Evolutionary conservation across 176 grass and related monocot species (phyloP).

Genomic region (Oryza meyeriana): DNA sequence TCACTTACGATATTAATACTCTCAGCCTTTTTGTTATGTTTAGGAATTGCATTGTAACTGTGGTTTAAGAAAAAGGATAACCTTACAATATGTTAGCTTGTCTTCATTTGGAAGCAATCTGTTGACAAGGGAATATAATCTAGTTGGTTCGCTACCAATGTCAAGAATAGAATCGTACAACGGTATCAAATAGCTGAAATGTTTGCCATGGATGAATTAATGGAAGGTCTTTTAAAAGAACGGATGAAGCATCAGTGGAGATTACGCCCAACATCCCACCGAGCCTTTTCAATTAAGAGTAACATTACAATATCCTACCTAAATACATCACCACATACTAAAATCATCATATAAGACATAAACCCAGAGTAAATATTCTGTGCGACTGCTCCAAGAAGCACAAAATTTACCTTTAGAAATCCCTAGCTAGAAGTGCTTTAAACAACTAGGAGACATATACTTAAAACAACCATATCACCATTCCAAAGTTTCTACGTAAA

Average conservation of each 20-base stretch:
- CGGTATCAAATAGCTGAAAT: slow-evolving; percentile 24
- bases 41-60: neutral
- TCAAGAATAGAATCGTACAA: slow-evolving; percentile 44
- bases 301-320: slow-evolving; percentile 2
- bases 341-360: slow-evolving; percentile 16
- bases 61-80: neutral
- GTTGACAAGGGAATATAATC: slow-evolving; percentile 28
- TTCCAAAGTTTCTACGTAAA: slow-evolving; percentile 4
- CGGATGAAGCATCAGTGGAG: slow-evolving; percentile 15
- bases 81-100: slow-evolving; percentile 21
- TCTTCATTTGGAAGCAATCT: slow-evolving; percentile 25
- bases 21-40: neutral
- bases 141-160: slow-evolving; percentile 11
- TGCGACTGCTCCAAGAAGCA: neutral
- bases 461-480: neutral
- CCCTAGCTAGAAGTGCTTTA: neutral
- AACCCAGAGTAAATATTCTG: slow-evolving; percentile 17
- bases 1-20: neutral
- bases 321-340: slow-evolving; percentile 13
- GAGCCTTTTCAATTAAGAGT: neutral
- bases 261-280: slow-evolving; percentile 2
- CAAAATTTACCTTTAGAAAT: slow-evolving; percentile 9
- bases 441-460: neutral
- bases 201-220: slow-evolving; percentile 17
- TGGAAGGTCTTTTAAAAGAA: neutral